Percentiles rank a stretch among this genome's conserved stretches.
Evolutionary conservation across 768 basidiomycete genomes (phyloP).

Genomic region (Crassisporium funariophilum): DNA sequence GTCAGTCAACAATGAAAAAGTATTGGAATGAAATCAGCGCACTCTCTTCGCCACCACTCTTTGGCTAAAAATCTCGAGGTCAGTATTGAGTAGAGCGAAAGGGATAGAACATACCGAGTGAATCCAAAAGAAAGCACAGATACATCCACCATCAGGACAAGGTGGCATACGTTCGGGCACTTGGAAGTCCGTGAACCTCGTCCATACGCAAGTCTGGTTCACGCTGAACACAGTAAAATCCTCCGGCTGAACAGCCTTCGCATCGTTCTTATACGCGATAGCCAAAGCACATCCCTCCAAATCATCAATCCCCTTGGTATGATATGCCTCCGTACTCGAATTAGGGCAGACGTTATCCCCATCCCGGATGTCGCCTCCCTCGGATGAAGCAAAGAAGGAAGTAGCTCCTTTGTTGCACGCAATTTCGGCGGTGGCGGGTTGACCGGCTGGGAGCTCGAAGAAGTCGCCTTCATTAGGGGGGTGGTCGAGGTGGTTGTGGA

Average conservation of each 20-base stretch:
- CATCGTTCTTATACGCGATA: slow-evolving; percentile 76
- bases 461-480: slow-evolving; percentile 60
- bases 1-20: slow-evolving; percentile 1
- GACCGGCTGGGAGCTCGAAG: slow-evolving; percentile 62
- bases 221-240: slow-evolving; percentile 77
- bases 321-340: slow-evolving; percentile 45
- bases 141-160: slow-evolving; percentile 63
- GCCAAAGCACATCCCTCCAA: slow-evolving; percentile 67
- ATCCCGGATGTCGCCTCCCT: slow-evolving; percentile 50
- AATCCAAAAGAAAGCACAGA: slow-evolving; percentile 77
- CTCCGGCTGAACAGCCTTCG: slow-evolving; percentile 54
- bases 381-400: slow-evolving; percentile 50
- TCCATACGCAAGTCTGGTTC: slow-evolving; percentile 78
- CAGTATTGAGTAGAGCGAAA: background rate
- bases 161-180: slow-evolving; percentile 71
- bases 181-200: slow-evolving; percentile 65
- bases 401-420: slow-evolving; percentile 65
- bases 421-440: slow-evolving; percentile 54
- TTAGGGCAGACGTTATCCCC: slow-evolving; percentile 56
- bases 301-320: slow-evolving; percentile 57
- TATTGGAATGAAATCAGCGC: slow-evolving; percentile 14
- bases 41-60: slow-evolving; percentile 62
- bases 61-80: background rate
- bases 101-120: slow-evolving; percentile 32
- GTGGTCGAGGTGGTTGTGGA: slow-evolving; percentile 58